phyloP scores from a whole-genome alignment of 176 grass and related monocot species.

The Juncus inflexus region DNA sequence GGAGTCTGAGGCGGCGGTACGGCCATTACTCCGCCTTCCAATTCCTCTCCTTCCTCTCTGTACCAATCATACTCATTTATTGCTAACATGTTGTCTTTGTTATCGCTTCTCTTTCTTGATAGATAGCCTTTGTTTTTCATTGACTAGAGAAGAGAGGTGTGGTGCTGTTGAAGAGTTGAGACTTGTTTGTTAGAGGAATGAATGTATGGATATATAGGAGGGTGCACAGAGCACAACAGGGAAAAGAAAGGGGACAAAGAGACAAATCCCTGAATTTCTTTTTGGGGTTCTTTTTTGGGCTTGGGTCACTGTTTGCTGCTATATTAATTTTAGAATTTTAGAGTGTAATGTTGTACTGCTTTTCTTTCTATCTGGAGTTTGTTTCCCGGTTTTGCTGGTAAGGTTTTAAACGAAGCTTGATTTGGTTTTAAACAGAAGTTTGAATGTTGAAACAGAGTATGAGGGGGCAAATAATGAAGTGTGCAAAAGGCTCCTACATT shows the following conservation, averaged over 20 bases:
- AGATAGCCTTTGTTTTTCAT: no score
- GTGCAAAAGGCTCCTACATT: no score
- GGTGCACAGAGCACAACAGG: constrained; percentile 25
- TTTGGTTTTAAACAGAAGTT: no score
- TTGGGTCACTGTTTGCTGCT: constrained; percentile 26
- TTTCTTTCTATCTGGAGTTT: constrained; percentile 7
- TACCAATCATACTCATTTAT: neutral
- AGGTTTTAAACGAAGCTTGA: no score
- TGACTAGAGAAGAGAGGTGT: no score
- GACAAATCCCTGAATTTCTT: constrained; percentile 32
- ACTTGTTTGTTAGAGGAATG: neutral
- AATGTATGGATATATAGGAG: constrained; percentile 1
- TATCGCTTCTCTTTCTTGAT: no score
- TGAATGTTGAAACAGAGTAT: no score
- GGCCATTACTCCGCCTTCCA: neutral
- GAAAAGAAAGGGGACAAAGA: constrained; percentile 23
- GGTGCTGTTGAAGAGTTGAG: constrained; percentile 1
- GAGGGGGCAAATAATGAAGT: no score
- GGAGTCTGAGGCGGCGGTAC: constrained; percentile 62
- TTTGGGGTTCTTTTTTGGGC: constrained; percentile 12
- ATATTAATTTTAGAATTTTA: neutral
- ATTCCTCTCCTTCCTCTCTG: constrained; percentile 8
- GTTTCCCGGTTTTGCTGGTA: constrained; percentile 6
- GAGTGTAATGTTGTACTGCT: neutral
- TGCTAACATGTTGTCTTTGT: neutral